Evolutionary conservation across 1,284 basidiomycete genomes (phyloP), one percentile per base, ranked within the genome.

Genomic region (Boletus albobrunnescens): DNA sequence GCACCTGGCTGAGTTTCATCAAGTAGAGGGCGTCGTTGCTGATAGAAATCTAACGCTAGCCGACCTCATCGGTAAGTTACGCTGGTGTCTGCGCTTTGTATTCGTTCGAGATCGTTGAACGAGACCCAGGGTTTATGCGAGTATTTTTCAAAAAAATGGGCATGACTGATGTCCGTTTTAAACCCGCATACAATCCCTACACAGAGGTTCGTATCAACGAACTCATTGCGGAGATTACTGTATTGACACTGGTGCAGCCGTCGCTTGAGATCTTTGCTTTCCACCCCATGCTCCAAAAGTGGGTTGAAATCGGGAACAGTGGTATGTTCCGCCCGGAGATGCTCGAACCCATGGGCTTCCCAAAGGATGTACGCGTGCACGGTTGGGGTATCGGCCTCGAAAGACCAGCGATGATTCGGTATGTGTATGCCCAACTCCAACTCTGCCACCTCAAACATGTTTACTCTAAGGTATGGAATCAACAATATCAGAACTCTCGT

Each of bases 301-400:
- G 96, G 94, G 95, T 99, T 39, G 95, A 99, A 64, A 84, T 91
- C 17, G 87, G 88, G 19, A 91, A 95, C 73, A 95, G 91, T 60
- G 96, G 96, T 37, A 96, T 99, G 89, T 99, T 99, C 86, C 82
- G 96, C 31, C 96, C 96, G 3, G 96, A 99, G 67, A 99, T 99
- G 95, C 77, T 99, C 39, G 92, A 94, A 64, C 94, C 96, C 9
- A 99, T 99, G 94, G 96, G 96, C 35, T 85, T 99, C 63, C 96
- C 96, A 3, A 91, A 94, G 57, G 94, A 94, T 58, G 94, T 99
- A 10, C 87, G 94, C 43, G 95, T 98, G 3, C 87, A 96, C 56
- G 96, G 96, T 16, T 99, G 95, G 93, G 96, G 96, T 46, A 81
- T 99, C 56, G 84, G 86, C 63, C 75, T 99, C 28, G 96, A 99